Base-by-base conservation (phyloP, 768 basidiomycete species). In the Kwoniella sp. region DNA sequence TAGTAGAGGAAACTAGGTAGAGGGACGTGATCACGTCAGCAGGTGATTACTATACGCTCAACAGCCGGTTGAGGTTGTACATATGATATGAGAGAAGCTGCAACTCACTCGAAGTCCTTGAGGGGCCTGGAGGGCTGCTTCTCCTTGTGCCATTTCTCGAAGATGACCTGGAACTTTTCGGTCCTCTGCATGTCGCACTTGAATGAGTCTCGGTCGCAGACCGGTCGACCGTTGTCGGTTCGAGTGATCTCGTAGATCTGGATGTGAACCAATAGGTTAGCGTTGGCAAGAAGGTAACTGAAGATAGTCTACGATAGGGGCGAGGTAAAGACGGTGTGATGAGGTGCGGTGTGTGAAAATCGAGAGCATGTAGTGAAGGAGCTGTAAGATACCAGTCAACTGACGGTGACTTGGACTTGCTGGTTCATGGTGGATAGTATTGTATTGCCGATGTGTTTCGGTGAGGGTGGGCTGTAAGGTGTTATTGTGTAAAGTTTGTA, bases 131-230 rank as follows among this genome's bases (percentile, higher is more conserved):
- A 36, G 27, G 51, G 60, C 21, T 61, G 37, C 44, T 24, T 46
- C 17, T 54, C 50, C 26, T 61, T 61, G 26, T 61, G 51, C 60
- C 60, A 61, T 30, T 53, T 54, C 25, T 61, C 36, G 52, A 61
- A 61, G 60, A 61, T 51, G 21, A 47, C 44, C 52, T 61, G 51
- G 60, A 61, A 52, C 17, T 61, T 61, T 26, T 61, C 60, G 60
- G 44, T 46, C 51, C 52, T 61, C 52, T 24, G 12, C 51, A 61
- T 53, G 36, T 40, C 26, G 30, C 51, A 53, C 27, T 53, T 27
- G 60, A 44, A 61, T 9, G 60, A 52, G 52, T 40, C 54, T 37
- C n/a, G 22, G 40, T 53, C 60, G 49, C 50, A 47, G 21, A 61
- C 60, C 24, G 60, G 60, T 47, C 27, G 21, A 29, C 60, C 60